These are phyloP conservation scores for Melaleuca alternifolia DNA, from an alignment of 345 rosid species.

Conservation along the genomic window DNA sequence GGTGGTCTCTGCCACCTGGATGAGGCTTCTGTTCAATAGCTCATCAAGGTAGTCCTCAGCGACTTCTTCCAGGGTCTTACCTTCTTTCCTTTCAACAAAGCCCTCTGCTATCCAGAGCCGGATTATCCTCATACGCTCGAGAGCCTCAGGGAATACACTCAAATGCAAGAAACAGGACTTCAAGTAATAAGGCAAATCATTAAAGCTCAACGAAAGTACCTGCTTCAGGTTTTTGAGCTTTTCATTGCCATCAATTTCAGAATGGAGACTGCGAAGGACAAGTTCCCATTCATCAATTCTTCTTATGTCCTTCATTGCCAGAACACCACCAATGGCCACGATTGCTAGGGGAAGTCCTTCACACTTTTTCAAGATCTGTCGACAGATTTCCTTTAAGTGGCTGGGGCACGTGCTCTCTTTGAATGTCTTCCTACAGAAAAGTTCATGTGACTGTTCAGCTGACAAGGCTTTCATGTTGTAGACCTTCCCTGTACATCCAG, in stretches of 20 bases:
- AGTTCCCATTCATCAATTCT: conserved; percentile 25
- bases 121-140: conserved; percentile 13
- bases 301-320: conserved; percentile 15
- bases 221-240: conserved; percentile 12
- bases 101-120: conserved; percentile 41
- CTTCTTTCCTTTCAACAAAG: conserved; percentile 26
- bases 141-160: conserved; percentile 29
- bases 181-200: conserved; percentile 28
- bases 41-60: conserved; percentile 31
- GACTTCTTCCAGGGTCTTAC: conserved; percentile 29
- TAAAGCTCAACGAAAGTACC: conserved; percentile 29
- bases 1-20: conserved; percentile 15
- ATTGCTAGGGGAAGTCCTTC: conserved; percentile 35
- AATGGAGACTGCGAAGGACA: conserved; percentile 13
- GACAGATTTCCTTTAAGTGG: conserved; percentile 12
- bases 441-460: conserved; percentile 12
- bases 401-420: conserved; percentile 14
- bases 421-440: conserved; percentile 24
- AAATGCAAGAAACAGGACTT: conserved; percentile 31
- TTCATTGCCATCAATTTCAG: conserved; percentile 19
- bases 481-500: conserved; percentile 9
- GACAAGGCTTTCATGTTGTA: conserved; percentile 13
- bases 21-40: conserved; percentile 28
- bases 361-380: conserved; percentile 16
- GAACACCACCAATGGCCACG: conserved; percentile 30